These are phyloP conservation scores for Fonsecaea erecta DNA, from an alignment of 2,329 filamentous ascomycete genomes.

Conservation along the genomic window DNA sequence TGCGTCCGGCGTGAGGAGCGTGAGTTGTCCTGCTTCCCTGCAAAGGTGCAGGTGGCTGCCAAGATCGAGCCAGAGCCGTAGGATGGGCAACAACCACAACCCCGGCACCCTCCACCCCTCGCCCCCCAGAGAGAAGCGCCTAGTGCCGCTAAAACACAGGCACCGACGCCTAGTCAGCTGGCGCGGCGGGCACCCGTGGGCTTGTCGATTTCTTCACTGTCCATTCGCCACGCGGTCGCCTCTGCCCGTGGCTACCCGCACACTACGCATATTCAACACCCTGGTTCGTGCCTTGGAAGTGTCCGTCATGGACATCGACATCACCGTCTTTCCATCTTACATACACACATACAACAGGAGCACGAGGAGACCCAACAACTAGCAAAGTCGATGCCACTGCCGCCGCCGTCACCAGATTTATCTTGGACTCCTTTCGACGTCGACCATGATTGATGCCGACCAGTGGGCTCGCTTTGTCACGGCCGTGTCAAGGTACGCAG, in stretches of 20 bases:
- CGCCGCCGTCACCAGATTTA: neutral
- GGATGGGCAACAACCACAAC: neutral
- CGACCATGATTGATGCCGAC: conserved; percentile 21
- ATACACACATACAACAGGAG: neutral
- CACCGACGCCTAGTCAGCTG: neutral
- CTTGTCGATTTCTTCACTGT: neutral
- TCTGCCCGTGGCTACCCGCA: neutral
- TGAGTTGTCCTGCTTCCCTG: conserved; percentile 4
- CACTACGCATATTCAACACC: neutral
- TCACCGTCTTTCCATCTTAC: neutral
- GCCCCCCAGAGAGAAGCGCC: neutral
- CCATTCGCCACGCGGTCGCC: neutral
- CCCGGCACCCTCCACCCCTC: neutral
- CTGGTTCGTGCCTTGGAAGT: neutral
- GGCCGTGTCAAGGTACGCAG: conserved; percentile 46
- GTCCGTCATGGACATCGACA: neutral
- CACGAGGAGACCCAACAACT: neutral
- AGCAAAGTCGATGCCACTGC: neutral
- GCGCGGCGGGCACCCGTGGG: neutral
- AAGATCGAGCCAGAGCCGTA: neutral
- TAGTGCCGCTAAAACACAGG: no score
- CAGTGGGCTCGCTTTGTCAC: conserved; percentile 41
- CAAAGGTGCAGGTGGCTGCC: conserved; percentile 1
- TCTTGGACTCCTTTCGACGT: neutral
- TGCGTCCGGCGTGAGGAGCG: neutral